Base-by-base conservation (phyloP, 2,329 filamentous ascomycete species). In the Fusarium nodosum region DNA sequence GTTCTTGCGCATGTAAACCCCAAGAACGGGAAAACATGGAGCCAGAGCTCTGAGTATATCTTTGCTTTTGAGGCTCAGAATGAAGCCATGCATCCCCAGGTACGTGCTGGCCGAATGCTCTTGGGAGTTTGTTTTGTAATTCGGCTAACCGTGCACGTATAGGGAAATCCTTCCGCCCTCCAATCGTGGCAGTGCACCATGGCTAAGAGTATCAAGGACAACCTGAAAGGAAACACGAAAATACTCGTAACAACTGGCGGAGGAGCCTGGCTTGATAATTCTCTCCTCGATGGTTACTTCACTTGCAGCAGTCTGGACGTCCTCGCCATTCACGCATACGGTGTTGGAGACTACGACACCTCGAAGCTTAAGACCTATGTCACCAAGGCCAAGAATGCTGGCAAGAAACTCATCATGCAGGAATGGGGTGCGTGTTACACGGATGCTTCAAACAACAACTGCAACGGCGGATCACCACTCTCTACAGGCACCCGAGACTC, bases 371-470 rank as follows among this genome's bases (percentile, higher is more conserved):
- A 60, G 12, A 67, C 70, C 3, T 77, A 74, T 31, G 75, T 78
- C 2, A 22, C 53, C 4, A 72, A 69, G 36, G 77, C 77, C 3
- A 60, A 73, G 38, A 50, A 66, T 11, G 63, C 66, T 3, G 73
- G 73, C 20, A 78, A 79, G 62, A 78, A 75, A 50, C 74, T 78
- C n/a, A 75, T 79, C 30, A 64, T 66, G 59, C 59, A 66, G 11
- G 59, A 66, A 24, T 66, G 63, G 60, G 60, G 63, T 16, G 73
- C 69, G 0, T 78, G 77, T 56, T 78, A 78, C 61, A 75, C 56
- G 10, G n/a, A 69, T 31, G 66, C 71, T 5, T 53, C 59, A 10
- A 78, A 78, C 61, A 62, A 78, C 20, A 57, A 71, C 48, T 79
- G 76, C 54, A 66, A 68, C 34, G 59, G 58, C 4, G 68, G 66